phyloP scores from a whole-genome alignment of 352 stramenopile species.

The Phytophthora pluvialis region DNA sequence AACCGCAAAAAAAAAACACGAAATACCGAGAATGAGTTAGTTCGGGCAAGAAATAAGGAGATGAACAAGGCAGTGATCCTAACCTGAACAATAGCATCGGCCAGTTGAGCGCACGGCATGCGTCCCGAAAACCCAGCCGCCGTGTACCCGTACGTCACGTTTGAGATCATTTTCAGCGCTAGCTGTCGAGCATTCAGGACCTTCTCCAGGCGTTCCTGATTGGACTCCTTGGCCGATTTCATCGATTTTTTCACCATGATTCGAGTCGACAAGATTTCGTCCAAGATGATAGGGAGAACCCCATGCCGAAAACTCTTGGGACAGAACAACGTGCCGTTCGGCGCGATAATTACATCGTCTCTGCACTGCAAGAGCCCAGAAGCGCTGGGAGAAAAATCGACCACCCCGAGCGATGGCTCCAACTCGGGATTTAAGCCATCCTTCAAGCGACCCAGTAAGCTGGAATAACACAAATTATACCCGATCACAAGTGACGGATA shows the following conservation, averaged over 20 bases:
- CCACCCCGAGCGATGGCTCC: constrained; percentile 68
- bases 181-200: constrained; percentile 87
- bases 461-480: constrained; percentile 99
- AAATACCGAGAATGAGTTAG: not conserved
- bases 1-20: constrained; percentile 15
- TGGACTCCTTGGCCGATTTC: constrained; percentile 89
- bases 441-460: constrained; percentile 92
- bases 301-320: constrained; percentile 93
- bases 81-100: constrained; percentile 99
- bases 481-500: constrained; percentile 99
- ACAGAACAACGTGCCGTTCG: constrained; percentile 97
- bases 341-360: constrained; percentile 72
- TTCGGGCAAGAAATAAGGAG: not conserved
- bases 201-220: constrained; percentile 65
- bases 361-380: constrained; percentile 56
- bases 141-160: constrained; percentile 99
- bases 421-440: constrained; percentile 76
- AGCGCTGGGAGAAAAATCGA: constrained; percentile 53
- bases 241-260: constrained; percentile 99
- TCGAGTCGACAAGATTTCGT: constrained; percentile 95
- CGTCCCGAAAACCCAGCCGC: constrained; percentile 97
- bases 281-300: constrained; percentile 96
- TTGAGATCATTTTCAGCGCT: constrained; percentile 99
- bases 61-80: constrained; percentile 6
- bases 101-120: constrained; percentile 96